A percentile compares a stretch with the other conserved stretches of the same genome.
These are phyloP conservation scores for Magnolia kwangsiensis DNA, from an alignment of 164 flowering plant genomes.

Conservation along the genomic window DNA sequence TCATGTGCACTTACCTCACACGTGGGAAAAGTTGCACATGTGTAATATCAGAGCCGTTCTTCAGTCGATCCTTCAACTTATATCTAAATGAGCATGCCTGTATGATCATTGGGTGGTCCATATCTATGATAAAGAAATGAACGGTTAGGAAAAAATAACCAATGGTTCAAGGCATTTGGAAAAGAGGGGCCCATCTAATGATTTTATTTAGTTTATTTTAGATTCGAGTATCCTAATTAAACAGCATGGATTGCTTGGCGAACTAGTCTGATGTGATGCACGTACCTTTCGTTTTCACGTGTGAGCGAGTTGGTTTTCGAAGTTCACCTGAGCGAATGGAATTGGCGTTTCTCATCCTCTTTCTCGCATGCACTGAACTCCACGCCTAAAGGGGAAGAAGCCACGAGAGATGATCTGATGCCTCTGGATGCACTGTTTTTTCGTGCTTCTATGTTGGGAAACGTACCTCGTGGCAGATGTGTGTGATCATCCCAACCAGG, in stretches of 20 bases:
- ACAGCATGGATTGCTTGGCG: not conserved
- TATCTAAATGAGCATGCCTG: not conserved
- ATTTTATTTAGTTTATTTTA: too few species aligned
- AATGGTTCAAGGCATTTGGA: not conserved
- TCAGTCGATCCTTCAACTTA: not conserved
- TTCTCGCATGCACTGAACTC: not conserved
- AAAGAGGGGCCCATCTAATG: not conserved
- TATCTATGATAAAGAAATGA: too few species aligned
- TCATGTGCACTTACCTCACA: not conserved
- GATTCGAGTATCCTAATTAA: not conserved
- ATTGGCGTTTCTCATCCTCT: not conserved
- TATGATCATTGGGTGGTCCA: too few species aligned
- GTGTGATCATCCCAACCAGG: not conserved
- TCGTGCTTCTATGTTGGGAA: not conserved
- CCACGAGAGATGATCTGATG: not conserved
- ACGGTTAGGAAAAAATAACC: not conserved
- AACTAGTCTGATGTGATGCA: not conserved
- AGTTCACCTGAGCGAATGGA: not conserved
- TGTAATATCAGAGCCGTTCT: not conserved
- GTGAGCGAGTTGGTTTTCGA: not conserved
- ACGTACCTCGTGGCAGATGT: not conserved
- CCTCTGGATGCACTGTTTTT: not conserved
- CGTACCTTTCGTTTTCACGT: not conserved
- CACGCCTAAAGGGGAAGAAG: not conserved
- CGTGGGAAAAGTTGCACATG: not conserved